A percentile compares a stretch with the other conserved stretches of the same genome.
These are phyloP conservation scores for Amoeboaphelidium occidentale DNA, from an alignment of 371 early-diverging fungal genomes.

Conservation along the genomic window DNA sequence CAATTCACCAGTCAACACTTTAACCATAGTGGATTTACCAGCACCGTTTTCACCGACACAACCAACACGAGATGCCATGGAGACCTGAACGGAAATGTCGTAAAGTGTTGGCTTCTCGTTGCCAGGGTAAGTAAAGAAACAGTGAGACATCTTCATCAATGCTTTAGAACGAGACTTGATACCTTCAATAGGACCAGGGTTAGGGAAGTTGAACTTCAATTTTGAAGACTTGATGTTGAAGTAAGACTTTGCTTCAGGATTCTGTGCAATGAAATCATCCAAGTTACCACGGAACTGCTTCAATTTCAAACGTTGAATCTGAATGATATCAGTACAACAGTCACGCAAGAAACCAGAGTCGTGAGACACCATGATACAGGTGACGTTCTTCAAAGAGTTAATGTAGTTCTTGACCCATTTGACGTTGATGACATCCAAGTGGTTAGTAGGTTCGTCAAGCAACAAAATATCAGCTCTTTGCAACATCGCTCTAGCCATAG, in stretches of 20 bases:
- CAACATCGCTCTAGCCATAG: conserved; percentile 53
- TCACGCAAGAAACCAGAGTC: conserved; percentile 26
- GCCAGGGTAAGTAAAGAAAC: conserved; percentile 38
- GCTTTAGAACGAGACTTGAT: conserved; percentile 44
- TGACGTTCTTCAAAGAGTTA: conserved; percentile 14
- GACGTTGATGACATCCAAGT: conserved; percentile 24
- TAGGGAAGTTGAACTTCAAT: conserved; percentile 32
- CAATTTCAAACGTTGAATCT: conserved; percentile 29
- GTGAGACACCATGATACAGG: conserved; percentile 29
- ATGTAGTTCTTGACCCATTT: conserved; percentile 24
- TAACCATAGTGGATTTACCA: conserved; percentile 68
- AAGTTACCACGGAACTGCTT: conserved; percentile 58
- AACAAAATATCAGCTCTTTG: conserved; percentile 27
- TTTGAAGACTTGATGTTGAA: conserved; percentile 31
- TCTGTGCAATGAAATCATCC: conserved; percentile 48
- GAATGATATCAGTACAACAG: conserved; percentile 21
- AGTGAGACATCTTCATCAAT: conserved; percentile 32
- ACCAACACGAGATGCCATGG: conserved; percentile 37
- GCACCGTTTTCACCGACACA: conserved; percentile 52
- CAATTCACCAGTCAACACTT: conserved; percentile 51
- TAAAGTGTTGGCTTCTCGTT: conserved; percentile 21
- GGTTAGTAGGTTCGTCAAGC: conserved; percentile 36
- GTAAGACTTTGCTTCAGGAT: conserved; percentile 49
- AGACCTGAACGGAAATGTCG: conserved; percentile 30
- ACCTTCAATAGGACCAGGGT: conserved; percentile 42